A percentile compares a stretch with the other conserved stretches of the same genome.
These are phyloP conservation scores for Claviceps cyperi DNA, from an alignment of 2,329 filamentous ascomycete genomes.

Conservation along the genomic window DNA sequence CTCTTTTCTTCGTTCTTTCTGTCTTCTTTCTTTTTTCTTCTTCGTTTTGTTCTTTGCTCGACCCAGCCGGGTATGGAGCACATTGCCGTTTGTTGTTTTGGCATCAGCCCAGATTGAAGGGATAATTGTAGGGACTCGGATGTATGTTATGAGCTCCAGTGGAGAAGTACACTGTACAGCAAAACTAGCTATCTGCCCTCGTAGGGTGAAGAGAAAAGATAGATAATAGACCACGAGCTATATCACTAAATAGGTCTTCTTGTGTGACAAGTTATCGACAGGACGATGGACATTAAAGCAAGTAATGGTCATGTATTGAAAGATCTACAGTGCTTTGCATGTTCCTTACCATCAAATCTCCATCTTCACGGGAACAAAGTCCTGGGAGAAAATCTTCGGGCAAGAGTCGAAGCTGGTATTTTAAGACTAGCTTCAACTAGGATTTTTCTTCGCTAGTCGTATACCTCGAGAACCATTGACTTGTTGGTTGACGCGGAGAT, in stretches of 20 bases:
- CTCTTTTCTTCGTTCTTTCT: neutral
- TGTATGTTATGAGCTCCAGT: conserved; percentile 6
- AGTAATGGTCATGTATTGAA: neutral
- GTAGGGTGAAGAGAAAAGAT: conserved; percentile 5
- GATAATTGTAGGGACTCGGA: conserved; percentile 1
- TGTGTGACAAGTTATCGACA: no score
- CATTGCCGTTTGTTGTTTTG: neutral
- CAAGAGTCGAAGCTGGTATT: conserved; percentile 45
- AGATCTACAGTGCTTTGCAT: conserved; percentile 21
- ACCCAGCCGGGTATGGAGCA: conserved; percentile 1
- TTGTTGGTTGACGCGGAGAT: conserved; percentile 72
- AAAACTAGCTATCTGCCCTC: conserved; percentile 7
- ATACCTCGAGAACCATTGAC: conserved; percentile 76
- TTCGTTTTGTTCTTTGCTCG: neutral
- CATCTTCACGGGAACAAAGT: conserved; percentile 43
- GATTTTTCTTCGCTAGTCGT: conserved; percentile 79
- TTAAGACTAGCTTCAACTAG: conserved; percentile 24
- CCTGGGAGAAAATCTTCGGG: conserved; percentile 69
- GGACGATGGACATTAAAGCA: neutral
- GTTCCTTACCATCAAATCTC: conserved; percentile 81
- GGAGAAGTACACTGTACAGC: conserved; percentile 6
- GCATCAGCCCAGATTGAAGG: neutral
- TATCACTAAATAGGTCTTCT: conserved; percentile 1
- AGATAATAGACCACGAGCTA: conserved; percentile 7
- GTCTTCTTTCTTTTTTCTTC: neutral